phyloP scores from a whole-genome alignment of 2,329 filamentous ascomycete genomes.

The Fusarium citri region DNA sequence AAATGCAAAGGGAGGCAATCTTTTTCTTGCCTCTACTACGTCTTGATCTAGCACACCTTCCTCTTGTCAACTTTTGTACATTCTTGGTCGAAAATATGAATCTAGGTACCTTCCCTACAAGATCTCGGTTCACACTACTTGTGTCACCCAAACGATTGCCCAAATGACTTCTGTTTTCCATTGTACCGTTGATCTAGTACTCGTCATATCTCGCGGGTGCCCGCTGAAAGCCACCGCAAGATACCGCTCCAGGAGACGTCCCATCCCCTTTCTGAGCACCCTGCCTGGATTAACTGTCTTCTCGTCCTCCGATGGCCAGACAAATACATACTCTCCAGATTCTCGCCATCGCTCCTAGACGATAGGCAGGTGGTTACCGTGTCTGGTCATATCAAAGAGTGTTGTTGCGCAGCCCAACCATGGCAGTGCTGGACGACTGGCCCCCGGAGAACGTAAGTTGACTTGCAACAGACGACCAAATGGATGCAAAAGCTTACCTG shows the following conservation, averaged over 20 bases:
- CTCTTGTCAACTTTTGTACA: not conserved
- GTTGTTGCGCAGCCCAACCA: conserved; percentile 46
- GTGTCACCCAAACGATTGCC: conserved; percentile 1
- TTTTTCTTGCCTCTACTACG: not conserved
- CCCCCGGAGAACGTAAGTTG: conserved; percentile 58
- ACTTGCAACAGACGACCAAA: not conserved
- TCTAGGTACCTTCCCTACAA: not conserved
- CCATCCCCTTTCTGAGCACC: not conserved
- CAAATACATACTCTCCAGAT: not conserved
- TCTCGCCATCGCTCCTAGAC: not conserved
- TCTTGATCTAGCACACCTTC: not conserved
- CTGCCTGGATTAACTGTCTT: not conserved
- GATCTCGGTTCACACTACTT: not conserved
- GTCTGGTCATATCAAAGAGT: not conserved
- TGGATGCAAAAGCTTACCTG: not conserved
- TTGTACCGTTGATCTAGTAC: not conserved
- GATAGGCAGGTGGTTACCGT: not conserved
- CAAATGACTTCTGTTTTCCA: not conserved
- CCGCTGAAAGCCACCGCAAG: conserved; percentile 12
- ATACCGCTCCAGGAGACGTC: not conserved
- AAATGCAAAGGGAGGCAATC: not conserved
- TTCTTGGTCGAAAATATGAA: not conserved
- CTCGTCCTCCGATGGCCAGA: not conserved
- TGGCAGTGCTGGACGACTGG: conserved; percentile 62
- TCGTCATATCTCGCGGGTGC: conserved; percentile 21